Percentiles rank a stretch among this genome's conserved stretches.
Conservation (phyloP, 2,329 filamentous ascomycete genomes). For the Xylariales sp. region DNA sequence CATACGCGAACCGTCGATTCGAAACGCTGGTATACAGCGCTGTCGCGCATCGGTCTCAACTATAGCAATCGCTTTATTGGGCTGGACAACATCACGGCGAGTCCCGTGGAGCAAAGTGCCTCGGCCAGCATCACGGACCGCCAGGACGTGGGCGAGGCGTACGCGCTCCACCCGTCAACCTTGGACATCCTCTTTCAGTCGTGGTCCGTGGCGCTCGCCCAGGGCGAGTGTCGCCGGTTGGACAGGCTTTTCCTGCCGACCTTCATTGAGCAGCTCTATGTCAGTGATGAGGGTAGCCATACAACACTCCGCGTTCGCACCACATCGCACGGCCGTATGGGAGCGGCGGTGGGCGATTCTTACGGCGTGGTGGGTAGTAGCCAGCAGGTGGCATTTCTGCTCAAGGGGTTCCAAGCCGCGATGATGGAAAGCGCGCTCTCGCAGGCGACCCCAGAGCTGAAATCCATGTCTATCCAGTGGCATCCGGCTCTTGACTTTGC, state of each 20-base stretch:
- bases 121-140: neutral
- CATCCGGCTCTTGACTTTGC: conserved; percentile 5
- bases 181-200: neutral
- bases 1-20: neutral
- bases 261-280: conserved; percentile 3
- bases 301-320: neutral
- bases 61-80: conserved; percentile 2
- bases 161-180: conserved; percentile 1
- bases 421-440: neutral
- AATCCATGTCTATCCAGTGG: conserved; percentile 1
- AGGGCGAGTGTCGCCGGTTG: neutral
- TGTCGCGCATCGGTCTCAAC: conserved; percentile 2
- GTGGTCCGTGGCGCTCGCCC: neutral
- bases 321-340: neutral
- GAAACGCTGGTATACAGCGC: neutral
- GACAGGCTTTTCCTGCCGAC: neutral
- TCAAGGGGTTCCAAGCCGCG: conserved; percentile 3
- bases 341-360: neutral
- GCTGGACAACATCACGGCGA: conserved; percentile 1
- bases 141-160: neutral
- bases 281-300: neutral
- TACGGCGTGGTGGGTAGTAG: neutral
- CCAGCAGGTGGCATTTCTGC: neutral
- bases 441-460: neutral
- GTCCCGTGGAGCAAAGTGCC: neutral